Conservation (phyloP, 345 rosid genomes). For the Rhizophora apiculata region DNA sequence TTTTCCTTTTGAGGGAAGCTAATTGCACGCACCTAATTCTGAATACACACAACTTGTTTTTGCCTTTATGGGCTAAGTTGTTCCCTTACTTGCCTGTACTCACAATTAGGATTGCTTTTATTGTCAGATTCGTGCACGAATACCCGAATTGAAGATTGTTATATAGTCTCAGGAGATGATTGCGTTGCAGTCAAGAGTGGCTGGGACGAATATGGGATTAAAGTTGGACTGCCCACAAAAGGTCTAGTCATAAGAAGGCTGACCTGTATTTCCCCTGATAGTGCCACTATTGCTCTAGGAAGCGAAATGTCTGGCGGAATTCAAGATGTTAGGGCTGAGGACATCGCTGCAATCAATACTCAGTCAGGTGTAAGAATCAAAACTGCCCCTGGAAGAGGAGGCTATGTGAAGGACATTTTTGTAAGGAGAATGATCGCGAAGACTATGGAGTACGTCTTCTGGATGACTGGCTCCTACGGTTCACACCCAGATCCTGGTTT, state of each 20-base stretch:
- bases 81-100: not conserved
- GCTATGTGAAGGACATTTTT: constrained; percentile 59
- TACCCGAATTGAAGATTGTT: constrained; percentile 53
- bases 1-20: too few relatives aligned
- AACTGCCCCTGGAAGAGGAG: constrained; percentile 72
- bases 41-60: too few relatives aligned
- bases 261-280: constrained; percentile 73
- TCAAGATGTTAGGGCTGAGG: constrained; percentile 58
- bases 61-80: too few relatives aligned
- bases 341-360: constrained; percentile 48
- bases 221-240: constrained; percentile 48
- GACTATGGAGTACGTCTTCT: constrained; percentile 69
- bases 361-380: constrained; percentile 62
- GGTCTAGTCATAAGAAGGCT: constrained; percentile 53
- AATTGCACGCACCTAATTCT: too few relatives aligned
- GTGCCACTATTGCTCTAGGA: constrained; percentile 77
- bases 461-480: constrained; percentile 63
- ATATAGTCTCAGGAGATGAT: constrained; percentile 73
- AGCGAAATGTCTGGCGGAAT: constrained; percentile 93
- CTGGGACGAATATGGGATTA: constrained; percentile 69
- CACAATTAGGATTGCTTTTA: not conserved
- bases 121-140: constrained; percentile 77
- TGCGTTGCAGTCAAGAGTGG: constrained; percentile 85
- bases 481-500: constrained; percentile 52
- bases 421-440: constrained; percentile 44